Evolutionary conservation across 495 filamentous ascomycete genomes (phyloP), one percentile per base, ranked within the genome.

Genomic region (Penicillium cataractarum): DNA sequence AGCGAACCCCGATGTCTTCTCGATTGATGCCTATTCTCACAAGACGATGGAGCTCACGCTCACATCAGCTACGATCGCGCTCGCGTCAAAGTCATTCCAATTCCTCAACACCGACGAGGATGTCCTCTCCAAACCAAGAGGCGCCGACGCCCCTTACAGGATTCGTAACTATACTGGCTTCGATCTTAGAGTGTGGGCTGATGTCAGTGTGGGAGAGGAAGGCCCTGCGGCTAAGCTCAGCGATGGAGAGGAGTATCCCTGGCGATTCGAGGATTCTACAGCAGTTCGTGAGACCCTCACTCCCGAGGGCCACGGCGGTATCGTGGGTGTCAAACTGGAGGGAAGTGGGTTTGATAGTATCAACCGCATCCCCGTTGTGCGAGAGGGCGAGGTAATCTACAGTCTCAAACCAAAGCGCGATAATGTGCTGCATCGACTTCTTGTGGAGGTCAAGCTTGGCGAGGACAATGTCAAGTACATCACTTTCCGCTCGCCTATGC

Each of bases 151-250:
- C 2, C 95, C 95, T 2, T 99, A 97, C 74, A 83, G 90, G 58
- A 93, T 99, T 57, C 89, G 92, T 51, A 99, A 99, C 65, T 90
- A 97, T 70, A 98, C 95, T 6, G 95, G 95, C 6, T 98, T 97
- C 68, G 88, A 93, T 62, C 81, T 97, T 26, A 83, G 89, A 64
- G 83, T 99, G 9, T 91, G 92, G 86, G 88, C 92, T 52, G 90
- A 88, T 75, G 83, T 84, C 26, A 82, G 86, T 53, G 83, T 82
- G 50, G 86, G 83, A 52, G 80, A 84, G 48, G 83, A 85, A 51
- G 84, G 83, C 17, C 82, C 86, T 46, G 87, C 92, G 17, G 87
- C 93, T n/a, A 95, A 89, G 67, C 78, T 99, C 15, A 81, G 80
- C 24, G 95, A 99, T 72, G 95, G 95, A 33, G 89, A 97, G 68